Percentiles rank a stretch among this genome's conserved stretches.
These are phyloP conservation scores for Pseudogymnoascus sp. DNA, from an alignment of 2,329 filamentous ascomycete species.

Conservation along the genomic window DNA sequence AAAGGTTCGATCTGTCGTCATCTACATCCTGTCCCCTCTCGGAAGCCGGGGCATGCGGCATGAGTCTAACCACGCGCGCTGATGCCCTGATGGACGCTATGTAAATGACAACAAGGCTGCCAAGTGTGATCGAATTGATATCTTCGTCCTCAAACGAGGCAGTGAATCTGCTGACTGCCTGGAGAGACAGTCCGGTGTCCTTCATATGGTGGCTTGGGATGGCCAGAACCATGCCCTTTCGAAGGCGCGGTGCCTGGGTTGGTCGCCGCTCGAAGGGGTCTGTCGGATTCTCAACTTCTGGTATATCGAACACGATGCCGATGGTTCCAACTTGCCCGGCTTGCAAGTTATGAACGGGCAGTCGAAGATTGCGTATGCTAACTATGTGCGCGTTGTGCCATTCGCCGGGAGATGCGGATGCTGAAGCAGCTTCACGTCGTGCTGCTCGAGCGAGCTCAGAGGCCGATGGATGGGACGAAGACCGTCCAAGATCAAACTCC, in stretches of 20 bases:
- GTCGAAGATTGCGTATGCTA: conserved; percentile 78
- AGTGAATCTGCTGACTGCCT: conserved; percentile 59
- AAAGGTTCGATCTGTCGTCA: conserved; percentile 33
- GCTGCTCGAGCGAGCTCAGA: conserved; percentile 44
- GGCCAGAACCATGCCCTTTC: conserved; percentile 79
- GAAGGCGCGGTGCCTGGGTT: conserved; percentile 37
- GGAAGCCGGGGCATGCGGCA: conserved; percentile 20
- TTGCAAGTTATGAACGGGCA: conserved; percentile 69
- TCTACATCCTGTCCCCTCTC: conserved; percentile 21
- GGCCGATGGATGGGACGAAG: conserved; percentile 42
- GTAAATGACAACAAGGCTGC: conserved; percentile 72
- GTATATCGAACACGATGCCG: conserved; percentile 57
- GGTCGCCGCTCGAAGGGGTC: conserved; percentile 24
- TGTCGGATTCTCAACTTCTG: conserved; percentile 28
- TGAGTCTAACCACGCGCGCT: conserved; percentile 58
- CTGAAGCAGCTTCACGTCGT: conserved; percentile 37
- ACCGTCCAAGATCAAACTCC: conserved; percentile 32
- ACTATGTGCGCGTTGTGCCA: conserved; percentile 77
- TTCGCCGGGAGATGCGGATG: conserved; percentile 49
- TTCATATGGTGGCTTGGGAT: conserved; percentile 51
- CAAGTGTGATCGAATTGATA: conserved; percentile 53
- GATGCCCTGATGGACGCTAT: conserved; percentile 78
- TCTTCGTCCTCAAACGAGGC: conserved; percentile 61
- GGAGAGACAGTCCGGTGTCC: conserved; percentile 48
- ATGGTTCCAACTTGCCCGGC: conserved; percentile 85